Percentiles rank a stretch among this genome's conserved stretches.
phyloP scores from a whole-genome alignment of 169 alveolate genomes.

The Cryptosporidium sp. region DNA sequence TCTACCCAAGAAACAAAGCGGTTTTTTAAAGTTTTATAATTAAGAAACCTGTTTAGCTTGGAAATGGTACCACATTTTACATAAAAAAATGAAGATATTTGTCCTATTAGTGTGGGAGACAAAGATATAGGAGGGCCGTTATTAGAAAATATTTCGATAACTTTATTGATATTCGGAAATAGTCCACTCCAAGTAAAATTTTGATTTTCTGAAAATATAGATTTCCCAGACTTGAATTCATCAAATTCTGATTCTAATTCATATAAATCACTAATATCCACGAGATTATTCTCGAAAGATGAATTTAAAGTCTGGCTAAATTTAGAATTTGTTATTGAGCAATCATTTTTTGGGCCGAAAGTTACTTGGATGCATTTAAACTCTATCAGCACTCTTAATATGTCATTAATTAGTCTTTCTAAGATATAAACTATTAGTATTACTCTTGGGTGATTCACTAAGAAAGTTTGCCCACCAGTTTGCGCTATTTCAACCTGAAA shows the following conservation, averaged over 20 bases:
- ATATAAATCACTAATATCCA: slow-evolving; percentile 51
- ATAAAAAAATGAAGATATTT: slow-evolving; percentile 79
- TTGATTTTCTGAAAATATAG: not conserved
- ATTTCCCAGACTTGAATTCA: slow-evolving; percentile 25
- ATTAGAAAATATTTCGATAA: not conserved
- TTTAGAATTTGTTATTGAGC: not conserved
- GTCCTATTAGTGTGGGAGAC: slow-evolving; percentile 79
- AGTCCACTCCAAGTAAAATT: slow-evolving; percentile 10
- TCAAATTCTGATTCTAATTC: slow-evolving; percentile 60
- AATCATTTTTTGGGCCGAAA: not conserved
- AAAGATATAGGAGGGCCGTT: not conserved
- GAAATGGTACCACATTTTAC: slow-evolving; percentile 78
- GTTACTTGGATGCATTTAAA: slow-evolving; percentile 76
- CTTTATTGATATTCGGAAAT: not conserved
- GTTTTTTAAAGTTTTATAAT: slow-evolving; percentile 75
- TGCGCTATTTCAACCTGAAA: slow-evolving; percentile 67
- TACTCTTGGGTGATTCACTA: slow-evolving; percentile 52
- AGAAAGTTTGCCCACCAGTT: slow-evolving; percentile 34
- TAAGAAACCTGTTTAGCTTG: slow-evolving; percentile 29
- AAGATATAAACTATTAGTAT: slow-evolving; percentile 61
- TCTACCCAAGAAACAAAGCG: slow-evolving; percentile 75
- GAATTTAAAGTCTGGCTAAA: not conserved
- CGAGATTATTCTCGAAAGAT: slow-evolving; percentile 47
- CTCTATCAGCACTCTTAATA: slow-evolving; percentile 53
- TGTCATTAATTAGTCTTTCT: slow-evolving; percentile 67